Percentiles rank a stretch among this genome's conserved stretches.
Evolutionary conservation across 441 rosid species (phyloP).

Genomic region (Populus hybrid): DNA sequence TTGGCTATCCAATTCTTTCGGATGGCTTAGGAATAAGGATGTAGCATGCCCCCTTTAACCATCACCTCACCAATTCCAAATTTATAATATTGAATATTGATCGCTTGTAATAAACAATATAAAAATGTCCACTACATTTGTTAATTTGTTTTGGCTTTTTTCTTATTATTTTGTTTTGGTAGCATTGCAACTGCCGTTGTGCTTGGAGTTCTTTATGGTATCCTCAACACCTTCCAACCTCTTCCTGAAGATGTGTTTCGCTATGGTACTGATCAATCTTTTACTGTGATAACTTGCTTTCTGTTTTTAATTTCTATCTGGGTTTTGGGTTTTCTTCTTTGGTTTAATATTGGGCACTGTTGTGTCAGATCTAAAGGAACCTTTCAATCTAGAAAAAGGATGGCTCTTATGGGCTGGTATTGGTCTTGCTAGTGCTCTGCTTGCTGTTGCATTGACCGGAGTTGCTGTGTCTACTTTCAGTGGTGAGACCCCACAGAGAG

Average conservation of each 20-base stretch:
- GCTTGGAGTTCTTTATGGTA: constrained; percentile 63
- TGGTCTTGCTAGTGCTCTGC: constrained; percentile 52
- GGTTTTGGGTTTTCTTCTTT: not conserved
- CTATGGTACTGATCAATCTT: constrained; percentile 49
- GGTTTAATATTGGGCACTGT: constrained; percentile 1
- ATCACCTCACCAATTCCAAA: not conserved
- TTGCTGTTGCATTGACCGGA: constrained; percentile 44
- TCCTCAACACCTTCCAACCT: constrained; percentile 65
- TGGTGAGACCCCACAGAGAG: constrained; percentile 57
- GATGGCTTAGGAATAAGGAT: not conserved
- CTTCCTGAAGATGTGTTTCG: constrained; percentile 76
- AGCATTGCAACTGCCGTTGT: constrained; percentile 76
- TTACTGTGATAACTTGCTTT: not conserved
- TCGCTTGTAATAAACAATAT: not conserved
- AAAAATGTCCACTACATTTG: not conserved
- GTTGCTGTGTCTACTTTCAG: constrained; percentile 40
- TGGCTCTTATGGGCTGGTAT: constrained; percentile 69
- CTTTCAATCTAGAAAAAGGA: constrained; percentile 54
- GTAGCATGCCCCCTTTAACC: not conserved
- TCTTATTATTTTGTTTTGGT: constrained; percentile 21
- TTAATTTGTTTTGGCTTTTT: constrained; percentile 8
- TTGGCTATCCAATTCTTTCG: not conserved
- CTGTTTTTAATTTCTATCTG: not conserved
- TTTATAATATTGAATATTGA: not conserved
- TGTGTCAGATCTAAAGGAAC: constrained; percentile 62